phyloP scores from a whole-genome alignment of 345 rosid genomes.

The Brassica incana region DNA sequence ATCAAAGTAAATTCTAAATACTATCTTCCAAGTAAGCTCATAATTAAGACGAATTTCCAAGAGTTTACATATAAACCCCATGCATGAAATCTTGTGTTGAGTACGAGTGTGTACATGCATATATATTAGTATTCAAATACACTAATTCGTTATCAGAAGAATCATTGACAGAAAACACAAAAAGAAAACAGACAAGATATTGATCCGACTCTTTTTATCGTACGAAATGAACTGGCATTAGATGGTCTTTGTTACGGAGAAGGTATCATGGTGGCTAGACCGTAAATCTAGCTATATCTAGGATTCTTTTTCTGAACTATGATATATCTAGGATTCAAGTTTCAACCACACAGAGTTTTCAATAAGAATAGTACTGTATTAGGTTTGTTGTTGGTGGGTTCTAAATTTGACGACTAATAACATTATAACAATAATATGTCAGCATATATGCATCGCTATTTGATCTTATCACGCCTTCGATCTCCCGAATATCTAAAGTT shows the following conservation, averaged over 20 bases:
- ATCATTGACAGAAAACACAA: background rate
- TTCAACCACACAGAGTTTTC: background rate
- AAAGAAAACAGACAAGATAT: no score
- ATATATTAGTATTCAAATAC: background rate
- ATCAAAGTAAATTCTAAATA: background rate
- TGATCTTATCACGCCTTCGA: slow-evolving; percentile 9
- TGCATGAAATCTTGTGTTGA: background rate
- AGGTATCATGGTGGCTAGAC: no score
- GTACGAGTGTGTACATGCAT: background rate
- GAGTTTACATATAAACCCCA: background rate
- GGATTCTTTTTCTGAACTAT: no score
- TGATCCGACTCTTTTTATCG: background rate
- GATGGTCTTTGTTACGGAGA: background rate
- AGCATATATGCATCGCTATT: slow-evolving; percentile 3
- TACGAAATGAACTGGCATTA: background rate
- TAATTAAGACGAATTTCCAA: background rate
- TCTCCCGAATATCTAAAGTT: slow-evolving; percentile 2
- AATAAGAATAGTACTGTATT: background rate
- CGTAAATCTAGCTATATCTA: background rate
- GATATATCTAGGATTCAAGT: background rate
- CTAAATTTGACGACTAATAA: slow-evolving; percentile 4
- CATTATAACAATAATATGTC: background rate
- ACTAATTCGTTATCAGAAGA: background rate
- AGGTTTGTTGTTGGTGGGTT: slow-evolving; percentile 3
- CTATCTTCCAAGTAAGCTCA: slow-evolving; percentile 3